phyloP scores from a whole-genome alignment of 768 basidiomycete genomes.

The Omphalotus guepiniiformis region DNA sequence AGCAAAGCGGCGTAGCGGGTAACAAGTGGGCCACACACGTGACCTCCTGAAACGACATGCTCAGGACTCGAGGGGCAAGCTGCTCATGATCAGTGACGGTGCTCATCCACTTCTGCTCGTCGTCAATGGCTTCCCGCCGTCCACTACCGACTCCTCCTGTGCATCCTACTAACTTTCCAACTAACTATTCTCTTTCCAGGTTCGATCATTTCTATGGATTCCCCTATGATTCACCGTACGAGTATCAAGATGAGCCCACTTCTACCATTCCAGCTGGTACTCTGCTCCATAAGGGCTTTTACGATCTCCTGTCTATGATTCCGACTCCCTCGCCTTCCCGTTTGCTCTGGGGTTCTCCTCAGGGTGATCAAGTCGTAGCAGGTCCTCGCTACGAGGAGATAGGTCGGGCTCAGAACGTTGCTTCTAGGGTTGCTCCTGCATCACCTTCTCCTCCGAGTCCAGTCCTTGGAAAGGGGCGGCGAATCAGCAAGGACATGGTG shows the following conservation, averaged over 20 bases:
- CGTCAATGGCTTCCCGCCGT: slow-evolving; percentile 20
- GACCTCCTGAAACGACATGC: no score
- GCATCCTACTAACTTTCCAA: slow-evolving; percentile 12
- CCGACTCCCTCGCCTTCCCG: slow-evolving; percentile 68
- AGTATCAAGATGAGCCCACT: slow-evolving; percentile 37
- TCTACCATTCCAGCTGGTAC: slow-evolving; percentile 62
- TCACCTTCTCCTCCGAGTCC: slow-evolving; percentile 28
- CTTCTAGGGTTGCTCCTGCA: slow-evolving; percentile 25
- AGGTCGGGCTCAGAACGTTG: slow-evolving; percentile 18
- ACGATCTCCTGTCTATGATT: slow-evolving; percentile 77
- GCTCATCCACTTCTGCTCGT: neutral
- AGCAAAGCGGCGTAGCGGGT: no score
- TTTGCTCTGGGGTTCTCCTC: slow-evolving; percentile 50
- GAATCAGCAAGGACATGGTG: slow-evolving; percentile 87
- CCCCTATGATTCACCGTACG: slow-evolving; percentile 39
- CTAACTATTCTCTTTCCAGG: slow-evolving; percentile 10
- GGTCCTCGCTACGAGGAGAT: slow-evolving; percentile 71
- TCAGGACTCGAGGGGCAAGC: no score
- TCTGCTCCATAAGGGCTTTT: slow-evolving; percentile 86
- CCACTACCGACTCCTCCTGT: slow-evolving; percentile 29
- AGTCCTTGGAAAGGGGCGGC: slow-evolving; percentile 47
- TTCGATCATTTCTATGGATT: slow-evolving; percentile 29
- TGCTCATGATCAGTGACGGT: no score
- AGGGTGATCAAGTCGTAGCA: slow-evolving; percentile 42
- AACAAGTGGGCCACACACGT: no score